A percentile compares a stretch with the other conserved stretches of the same genome.
Evolutionary conservation across 169 alveolate species (phyloP).

Genomic region (Cryptosporidium canis): DNA sequence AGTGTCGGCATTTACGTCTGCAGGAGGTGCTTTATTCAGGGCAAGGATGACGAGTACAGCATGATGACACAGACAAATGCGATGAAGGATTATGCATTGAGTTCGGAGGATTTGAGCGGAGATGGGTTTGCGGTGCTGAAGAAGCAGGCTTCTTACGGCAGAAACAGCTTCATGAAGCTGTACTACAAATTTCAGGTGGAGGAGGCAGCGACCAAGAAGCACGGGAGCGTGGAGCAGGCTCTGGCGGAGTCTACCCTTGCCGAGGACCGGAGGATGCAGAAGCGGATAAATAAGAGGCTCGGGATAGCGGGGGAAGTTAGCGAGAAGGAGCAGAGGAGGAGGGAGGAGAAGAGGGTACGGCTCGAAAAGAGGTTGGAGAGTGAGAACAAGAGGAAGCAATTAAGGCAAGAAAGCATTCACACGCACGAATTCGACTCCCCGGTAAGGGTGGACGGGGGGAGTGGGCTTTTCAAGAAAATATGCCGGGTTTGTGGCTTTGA

Average conservation of each 20-base stretch:
- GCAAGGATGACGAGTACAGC: constrained; percentile 50
- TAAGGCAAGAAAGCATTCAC: constrained; percentile 2
- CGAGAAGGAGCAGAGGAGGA: not conserved
- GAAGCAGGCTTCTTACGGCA: constrained; percentile 56
- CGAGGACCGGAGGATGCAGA: constrained; percentile 35
- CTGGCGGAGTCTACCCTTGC: constrained; percentile 6
- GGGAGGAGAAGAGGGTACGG: not conserved
- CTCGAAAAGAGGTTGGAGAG: constrained; percentile 1
- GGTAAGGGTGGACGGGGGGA: not conserved
- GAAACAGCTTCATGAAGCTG: constrained; percentile 64
- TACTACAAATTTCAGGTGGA: constrained; percentile 68
- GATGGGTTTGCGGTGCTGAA: constrained; percentile 17
- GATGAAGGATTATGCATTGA: constrained; percentile 43
- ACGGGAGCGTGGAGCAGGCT: constrained; percentile 58
- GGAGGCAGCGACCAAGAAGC: constrained; percentile 24
- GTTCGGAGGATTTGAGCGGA: constrained; percentile 34
- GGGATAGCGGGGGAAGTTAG: not conserved
- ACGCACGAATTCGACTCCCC: constrained; percentile 16
- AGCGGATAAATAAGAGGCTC: constrained; percentile 7
- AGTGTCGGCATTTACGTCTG: constrained; percentile 44
- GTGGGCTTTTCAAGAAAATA: not conserved
- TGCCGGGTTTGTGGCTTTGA: constrained; percentile 18
- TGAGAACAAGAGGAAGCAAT: constrained; percentile 2
- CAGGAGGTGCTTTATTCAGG: constrained; percentile 20
- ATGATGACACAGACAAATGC: constrained; percentile 59